Percentiles rank a stretch among this genome's conserved stretches.
phyloP scores from a whole-genome alignment of 148 eudicot species.

The Fagopyrum tataricum region DNA sequence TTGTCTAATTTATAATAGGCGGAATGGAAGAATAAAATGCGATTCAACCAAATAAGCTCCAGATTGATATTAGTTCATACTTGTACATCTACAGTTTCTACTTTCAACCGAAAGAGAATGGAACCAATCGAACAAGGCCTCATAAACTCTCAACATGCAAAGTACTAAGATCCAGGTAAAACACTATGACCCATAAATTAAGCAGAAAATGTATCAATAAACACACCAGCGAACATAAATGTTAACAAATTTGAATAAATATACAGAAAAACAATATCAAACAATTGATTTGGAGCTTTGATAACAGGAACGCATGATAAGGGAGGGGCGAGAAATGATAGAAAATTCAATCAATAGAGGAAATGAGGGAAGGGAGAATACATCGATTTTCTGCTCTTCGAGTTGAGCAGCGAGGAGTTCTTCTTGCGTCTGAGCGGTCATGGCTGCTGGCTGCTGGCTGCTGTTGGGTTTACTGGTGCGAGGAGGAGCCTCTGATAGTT shows the following conservation, averaged over 20 bases:
- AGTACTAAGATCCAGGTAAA: background rate
- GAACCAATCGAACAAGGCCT: background rate
- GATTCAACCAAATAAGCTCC: too few species aligned
- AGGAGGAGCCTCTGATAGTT: background rate
- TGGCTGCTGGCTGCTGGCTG: conserved; percentile 18
- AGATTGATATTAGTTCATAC: too few species aligned
- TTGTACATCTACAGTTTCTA: too few species aligned
- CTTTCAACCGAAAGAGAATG: too few species aligned
- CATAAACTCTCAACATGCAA: background rate
- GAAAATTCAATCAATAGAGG: background rate
- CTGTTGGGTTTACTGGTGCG: background rate
- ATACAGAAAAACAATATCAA: background rate
- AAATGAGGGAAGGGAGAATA: conserved; percentile 2
- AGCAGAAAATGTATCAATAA: background rate
- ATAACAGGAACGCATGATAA: background rate
- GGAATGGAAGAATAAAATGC: too few species aligned
- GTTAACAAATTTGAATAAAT: background rate
- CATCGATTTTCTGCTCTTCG: conserved; percentile 21
- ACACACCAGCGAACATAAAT: background rate
- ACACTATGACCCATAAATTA: background rate
- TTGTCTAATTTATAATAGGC: too few species aligned
- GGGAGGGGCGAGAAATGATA: conserved; percentile 3
- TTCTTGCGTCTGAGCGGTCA: conserved; percentile 79
- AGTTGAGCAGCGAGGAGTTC: conserved; percentile 69
- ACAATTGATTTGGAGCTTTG: background rate